Base-by-base conservation (phyloP, 202 grass and related monocot genomes). In the Hordeum pubiflorum region DNA sequence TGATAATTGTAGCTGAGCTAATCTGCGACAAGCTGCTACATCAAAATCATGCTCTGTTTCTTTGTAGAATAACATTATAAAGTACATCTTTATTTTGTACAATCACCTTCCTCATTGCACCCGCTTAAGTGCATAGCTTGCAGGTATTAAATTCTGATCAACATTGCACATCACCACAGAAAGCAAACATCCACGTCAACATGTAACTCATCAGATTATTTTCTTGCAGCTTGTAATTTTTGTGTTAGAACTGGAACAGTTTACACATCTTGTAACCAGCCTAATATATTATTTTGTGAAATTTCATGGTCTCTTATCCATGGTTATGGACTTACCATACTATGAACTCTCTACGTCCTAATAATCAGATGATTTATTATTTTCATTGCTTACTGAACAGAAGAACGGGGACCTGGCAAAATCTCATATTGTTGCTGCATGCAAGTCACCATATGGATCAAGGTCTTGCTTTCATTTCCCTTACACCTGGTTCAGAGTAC, bases 371-470 rank as follows among this genome's bases (percentile, higher is more conserved):
- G 50, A 33, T 14, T 54, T 65, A 18, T 48, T 63, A 11, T 69
- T 43, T 73, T 23, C 26, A 80, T 64, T 64, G 56, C 34, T 34
- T 72, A 41, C 4, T 63, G 48, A 72, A 22, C 79, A 97, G 94
- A 88, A 91, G 74, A 59, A 97, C 70, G 57, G 37, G 72, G 88
- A 92, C 17, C 78, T 68, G 56, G 84, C 94, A 8, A 94, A 94
- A 79, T 82, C 79, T 13, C 82, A 84, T 17, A 94, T 97, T 56
- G 55, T 91, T 90, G 86, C 88, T 71, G 86, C 94, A 65, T 94
- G 90, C 86, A 92, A 86, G 81, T 88, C 89, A 13, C 86, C 91
- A 0, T 97, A 97, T 83, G 92, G 95, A 82, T 97, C 90, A 70
- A 94, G 95, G 95, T 97, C 68, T 52, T 56, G 9, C 26, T 54